Base-by-base conservation (phyloP, 2,329 filamentous ascomycete species). In the Alternaria burnsii region DNA sequence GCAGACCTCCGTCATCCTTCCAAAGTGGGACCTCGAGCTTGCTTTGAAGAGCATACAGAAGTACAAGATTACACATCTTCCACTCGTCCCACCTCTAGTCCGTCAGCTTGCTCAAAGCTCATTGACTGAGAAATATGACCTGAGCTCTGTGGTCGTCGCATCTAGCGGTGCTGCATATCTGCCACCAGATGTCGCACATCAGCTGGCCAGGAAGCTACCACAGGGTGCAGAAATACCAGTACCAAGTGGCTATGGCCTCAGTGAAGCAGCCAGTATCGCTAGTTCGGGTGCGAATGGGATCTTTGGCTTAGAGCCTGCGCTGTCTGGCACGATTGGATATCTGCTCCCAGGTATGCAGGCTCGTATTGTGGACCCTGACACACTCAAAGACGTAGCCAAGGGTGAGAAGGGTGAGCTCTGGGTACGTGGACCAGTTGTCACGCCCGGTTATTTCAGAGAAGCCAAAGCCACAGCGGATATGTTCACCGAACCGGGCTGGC, bases 381-480 rank as follows among this genome's bases (percentile, higher is more conserved):
- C 72, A 10, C 51, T 70, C 16, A 41, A 63, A 42, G 67, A 76
- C 22, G 73, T 76, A 4, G 40, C 55, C 5, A 69, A 61, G 34
- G 68, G 71, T 12, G 54, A 67, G 41, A 70, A 70, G 38, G 72
- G 73, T 22, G 73, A 75, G 52, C 46, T 75, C 7, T 76, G 73
- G 73, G 70, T 50, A 0, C 58, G 71, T 10, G 71, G 71, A 4
- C 43, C 68, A n/a, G 71, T 74, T 2, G 72, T 76, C 0, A 74
- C 71, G 1, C 71, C 71, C 2, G 73, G 73, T 7, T 76, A 74
- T 40, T 76, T 74, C 67, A 72, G 69, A 43, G 73, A 76, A 46
- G 36, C 58, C 4, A 57, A 62, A 47, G 73, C 73, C 0, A 76
- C 71, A 5, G 66, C 68, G 5, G 72, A 74, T 3, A 64, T 75